Evolutionary conservation across 106 monocot genomes (phyloP), one percentile per base, ranked within the genome.

Genomic region (Dendrobium chrysotoxum): DNA sequence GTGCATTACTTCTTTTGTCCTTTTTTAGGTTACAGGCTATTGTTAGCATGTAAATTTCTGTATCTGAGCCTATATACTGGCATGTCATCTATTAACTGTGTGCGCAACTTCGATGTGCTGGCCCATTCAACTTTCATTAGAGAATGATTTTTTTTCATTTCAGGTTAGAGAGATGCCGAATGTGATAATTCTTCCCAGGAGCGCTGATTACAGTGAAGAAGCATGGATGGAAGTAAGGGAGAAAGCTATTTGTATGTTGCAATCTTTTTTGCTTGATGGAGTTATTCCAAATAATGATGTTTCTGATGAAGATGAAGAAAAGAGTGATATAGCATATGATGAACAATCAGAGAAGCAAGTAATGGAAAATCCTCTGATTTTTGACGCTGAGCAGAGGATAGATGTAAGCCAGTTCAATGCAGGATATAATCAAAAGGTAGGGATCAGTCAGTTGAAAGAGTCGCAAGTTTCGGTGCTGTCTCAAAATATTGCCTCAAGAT

Each of bases 141-240:
- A 35, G 2, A 35, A 35, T 35, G 35, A 35, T 2, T 35, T 35
- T 35, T 35, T 35, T 35, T 35, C 35, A 3, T 35, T 35, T 35
- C 87, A 99, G 99, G 91, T 99, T 40, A 89, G 93, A 40, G 99
- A 99, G 84, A 95, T 99, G 95, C 95, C 99, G 46, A 99, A 99
- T 88, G 95, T 99, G 53, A 82, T 99, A 78, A 93, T 99, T 84
- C 95, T 99, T 75, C 99, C 95, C 44, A 65, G 88, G 54, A 99
- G 99, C 81, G 99, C 99, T 50, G 99, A 99, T 35, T 99, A 99
- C 45, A 99, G 99, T 88, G 99, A 95, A 88, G 99, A 99, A 86
- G 99, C 89, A 15, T 93, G 99, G 99, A 90, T 99, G 91, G 99
- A 95, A 79, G 91, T 99, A 79, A 85, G 99, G 77, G 99, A 93